Percentiles rank a stretch among this genome's conserved stretches.
Conservation (phyloP, 768 basidiomycete species). For the Boletus eberwhitei region DNA sequence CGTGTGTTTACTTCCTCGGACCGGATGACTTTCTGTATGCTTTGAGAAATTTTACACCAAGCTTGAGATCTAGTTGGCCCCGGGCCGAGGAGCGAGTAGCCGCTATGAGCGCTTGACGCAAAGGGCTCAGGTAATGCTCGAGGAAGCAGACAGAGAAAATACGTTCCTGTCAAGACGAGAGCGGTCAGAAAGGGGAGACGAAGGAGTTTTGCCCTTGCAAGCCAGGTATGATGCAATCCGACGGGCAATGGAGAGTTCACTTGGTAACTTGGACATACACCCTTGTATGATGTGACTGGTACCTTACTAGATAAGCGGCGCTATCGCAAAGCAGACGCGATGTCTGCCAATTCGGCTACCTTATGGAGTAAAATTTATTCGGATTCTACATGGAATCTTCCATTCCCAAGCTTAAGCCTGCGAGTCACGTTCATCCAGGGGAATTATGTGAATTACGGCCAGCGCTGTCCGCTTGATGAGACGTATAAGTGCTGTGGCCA, state of each 20-base stretch:
- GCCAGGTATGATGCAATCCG: not conserved
- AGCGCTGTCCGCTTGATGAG: not conserved
- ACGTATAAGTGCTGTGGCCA: constrained; percentile 14
- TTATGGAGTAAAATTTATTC: no score
- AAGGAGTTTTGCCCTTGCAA: not conserved
- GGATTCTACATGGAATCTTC: not conserved
- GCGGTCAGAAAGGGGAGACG: not conserved
- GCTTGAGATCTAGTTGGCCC: not conserved
- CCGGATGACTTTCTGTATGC: not conserved
- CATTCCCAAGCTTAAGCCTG: not conserved
- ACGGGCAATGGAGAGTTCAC: no score
- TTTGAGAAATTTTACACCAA: not conserved
- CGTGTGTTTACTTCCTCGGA: not conserved
- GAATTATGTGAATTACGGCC: constrained; percentile 13
- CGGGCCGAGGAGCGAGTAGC: not conserved
- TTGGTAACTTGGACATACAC: no score
- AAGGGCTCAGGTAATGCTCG: not conserved
- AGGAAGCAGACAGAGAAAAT: not conserved
- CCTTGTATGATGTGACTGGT: not conserved
- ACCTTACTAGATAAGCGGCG: no score
- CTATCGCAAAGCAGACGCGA: no score
- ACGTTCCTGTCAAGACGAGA: not conserved
- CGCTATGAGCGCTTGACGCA: not conserved
- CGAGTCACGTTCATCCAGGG: not conserved
- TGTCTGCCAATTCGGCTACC: no score